Conservation (phyloP, 768 basidiomycete genomes). For the Mycena haematopus region DNA sequence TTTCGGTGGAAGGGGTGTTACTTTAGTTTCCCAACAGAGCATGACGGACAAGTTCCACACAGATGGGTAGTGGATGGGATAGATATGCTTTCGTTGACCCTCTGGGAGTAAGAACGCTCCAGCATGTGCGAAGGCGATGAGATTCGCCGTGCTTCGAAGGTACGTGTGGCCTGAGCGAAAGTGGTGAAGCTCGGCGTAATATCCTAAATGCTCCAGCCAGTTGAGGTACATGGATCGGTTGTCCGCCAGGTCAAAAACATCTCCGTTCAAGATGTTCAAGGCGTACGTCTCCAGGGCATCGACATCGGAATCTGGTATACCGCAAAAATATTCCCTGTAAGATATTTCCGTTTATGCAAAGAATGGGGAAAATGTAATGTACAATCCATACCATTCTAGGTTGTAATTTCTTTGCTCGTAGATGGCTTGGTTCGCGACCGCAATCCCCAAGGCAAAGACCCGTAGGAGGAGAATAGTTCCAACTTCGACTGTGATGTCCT, state of each 20-base stretch:
- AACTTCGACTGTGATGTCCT: slow-evolving; percentile 11
- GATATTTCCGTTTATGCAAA: not conserved
- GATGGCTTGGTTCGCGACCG: slow-evolving; percentile 16
- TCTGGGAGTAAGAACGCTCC: slow-evolving; percentile 13
- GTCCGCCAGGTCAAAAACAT: slow-evolving; percentile 21
- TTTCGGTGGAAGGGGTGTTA: not conserved
- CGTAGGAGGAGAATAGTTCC: slow-evolving; percentile 8
- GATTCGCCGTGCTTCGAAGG: slow-evolving; percentile 16
- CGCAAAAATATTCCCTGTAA: slow-evolving; percentile 19
- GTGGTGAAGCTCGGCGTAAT: slow-evolving; percentile 14
- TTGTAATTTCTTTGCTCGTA: slow-evolving; percentile 18
- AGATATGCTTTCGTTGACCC: not conserved
- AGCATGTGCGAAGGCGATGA: slow-evolving; percentile 16
- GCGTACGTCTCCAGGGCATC: slow-evolving; percentile 12
- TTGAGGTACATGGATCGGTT: slow-evolving; percentile 13
- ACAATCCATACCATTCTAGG: slow-evolving; percentile 5
- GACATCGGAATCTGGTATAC: slow-evolving; percentile 13
- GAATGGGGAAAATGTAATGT: not conserved
- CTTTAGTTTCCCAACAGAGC: slow-evolving; percentile 13
- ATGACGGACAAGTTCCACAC: slow-evolving; percentile 4
- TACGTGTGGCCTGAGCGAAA: slow-evolving; percentile 9
- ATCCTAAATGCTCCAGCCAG: slow-evolving; percentile 20
- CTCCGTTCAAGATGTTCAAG: slow-evolving; percentile 9
- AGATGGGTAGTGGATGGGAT: slow-evolving; percentile 10
- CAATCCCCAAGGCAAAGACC: slow-evolving; percentile 17